Base-by-base conservation (phyloP, 495 filamentous ascomycete genomes). In the Apiosordaria backusii region DNA sequence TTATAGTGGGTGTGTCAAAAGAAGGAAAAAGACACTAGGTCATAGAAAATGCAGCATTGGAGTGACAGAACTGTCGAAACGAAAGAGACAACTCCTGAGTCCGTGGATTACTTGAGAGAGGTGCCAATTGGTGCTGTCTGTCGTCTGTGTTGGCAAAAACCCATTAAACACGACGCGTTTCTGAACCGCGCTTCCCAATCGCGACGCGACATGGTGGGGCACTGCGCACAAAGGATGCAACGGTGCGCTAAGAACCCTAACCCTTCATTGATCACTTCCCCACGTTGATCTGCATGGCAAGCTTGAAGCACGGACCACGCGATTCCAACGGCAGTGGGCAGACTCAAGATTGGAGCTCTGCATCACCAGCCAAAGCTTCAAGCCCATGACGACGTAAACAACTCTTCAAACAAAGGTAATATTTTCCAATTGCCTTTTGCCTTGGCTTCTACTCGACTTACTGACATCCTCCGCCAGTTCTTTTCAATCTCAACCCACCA, bases 121-220 rank as follows among this genome's bases (percentile, higher is more conserved):
- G 35, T 45, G 35, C 35, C 35, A 45, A 45, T 45, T 45, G 35
- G 13, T 45, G 35, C 9, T 45, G 35, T 45, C 16, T 15, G 9
- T 45, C 35, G 35, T 3, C 35, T 53, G n/a, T 66, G 64, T 16
- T 54, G 22, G 52, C 52, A 55, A 61, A 67, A 72, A 57, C 65
- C 70, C 67, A 72, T 72, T 72, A 72, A 70, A 70, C 70, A 26
- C 22, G 60, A 19, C 52, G 54, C 63, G 67, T 67, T 68, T 65
- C 40, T 60, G 26, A 53, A 68, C 24, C 67, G 67, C 67, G 67
- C 23, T 50, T 59, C 57, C 18, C n/a, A 2, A n/a, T 62, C 70
- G 64, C 68, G 67, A 72, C 70, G 68, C 67, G 68, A 60, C 55
- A 53, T 62, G 66, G 64, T 57, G 69, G 67, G 69, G 63, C 54